Evolutionary conservation across 345 rosid species (phyloP), one percentile per base, ranked within the genome.

Genomic region (Salix udensis): DNA sequence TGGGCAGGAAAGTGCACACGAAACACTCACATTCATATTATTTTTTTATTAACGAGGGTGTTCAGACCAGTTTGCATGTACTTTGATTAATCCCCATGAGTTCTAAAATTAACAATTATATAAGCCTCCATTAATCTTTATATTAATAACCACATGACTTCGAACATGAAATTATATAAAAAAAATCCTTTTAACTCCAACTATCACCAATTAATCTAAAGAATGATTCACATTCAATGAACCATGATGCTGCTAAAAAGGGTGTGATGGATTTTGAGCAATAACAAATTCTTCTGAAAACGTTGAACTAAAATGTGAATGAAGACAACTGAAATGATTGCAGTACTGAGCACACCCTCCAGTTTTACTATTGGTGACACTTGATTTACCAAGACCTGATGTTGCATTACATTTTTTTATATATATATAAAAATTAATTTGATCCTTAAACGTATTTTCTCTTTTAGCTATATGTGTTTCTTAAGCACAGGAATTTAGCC

Each of bases 71-170:
- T 34, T 4, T 4, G 5, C 36, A 5, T 34, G 1, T 5, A 34
- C 1, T 0, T 34, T 1, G 6, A 34, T 1, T 34, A 34, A 5
- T 34, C 0, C 0, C 6, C 37, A 5, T 0, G 6, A 34, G 1
- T 5, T 1, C 6, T 34, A 5, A 0, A 34, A 34, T 5, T 34
- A 34, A 34, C 1, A 34, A 34, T 34, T 34, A 34, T 34, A 34
- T 34, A 4, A 34, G 36, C 36, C 5, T 0, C 5, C 1, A 34
- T 5, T 34, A 4, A 30, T 30, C 4, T 30, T 30, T 30, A 30
- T 30, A 30, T 30, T 30, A 30, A 34, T 34, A 34, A 4, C 4
- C 36, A 34, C 36, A 34, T 4, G 36, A 4, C 36, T 34, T 34
- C 36, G 5, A 34, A 34, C 36, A 34, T 34, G 36, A 34, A 34